These are phyloP conservation scores for Ustilago bromivora DNA, from an alignment of 1,284 basidiomycete genomes.

Conservation along the genomic window DNA sequence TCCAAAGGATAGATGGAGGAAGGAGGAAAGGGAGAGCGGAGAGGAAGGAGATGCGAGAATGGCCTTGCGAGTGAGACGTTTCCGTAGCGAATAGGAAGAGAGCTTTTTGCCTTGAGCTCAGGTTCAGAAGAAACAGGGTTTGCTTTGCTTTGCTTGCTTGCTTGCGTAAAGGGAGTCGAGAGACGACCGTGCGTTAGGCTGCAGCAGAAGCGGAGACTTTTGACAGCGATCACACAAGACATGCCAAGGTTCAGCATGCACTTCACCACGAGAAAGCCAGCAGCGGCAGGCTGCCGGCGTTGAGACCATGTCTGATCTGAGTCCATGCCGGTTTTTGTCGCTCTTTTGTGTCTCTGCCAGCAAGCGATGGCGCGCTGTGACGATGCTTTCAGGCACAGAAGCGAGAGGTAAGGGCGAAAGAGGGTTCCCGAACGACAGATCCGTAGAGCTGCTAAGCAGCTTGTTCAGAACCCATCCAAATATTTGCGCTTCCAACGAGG, in stretches of 20 bases:
- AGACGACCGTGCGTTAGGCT: conserved; percentile 9
- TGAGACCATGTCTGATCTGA: background rate
- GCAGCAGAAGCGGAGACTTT: conserved; percentile 3
- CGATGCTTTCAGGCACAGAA: background rate
- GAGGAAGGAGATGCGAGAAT: background rate
- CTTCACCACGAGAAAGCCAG: background rate
- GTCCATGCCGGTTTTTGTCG: conserved; percentile 1
- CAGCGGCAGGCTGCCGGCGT: background rate
- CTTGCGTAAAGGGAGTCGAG: background rate
- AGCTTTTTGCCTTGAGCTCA: background rate
- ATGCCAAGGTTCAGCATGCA: background rate
- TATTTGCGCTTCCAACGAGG: background rate
- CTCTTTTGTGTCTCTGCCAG: background rate
- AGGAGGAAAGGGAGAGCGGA: conserved; percentile 1
- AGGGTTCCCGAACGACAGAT: background rate
- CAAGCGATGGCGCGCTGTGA: background rate
- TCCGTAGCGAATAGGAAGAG: background rate
- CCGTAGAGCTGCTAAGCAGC: background rate
- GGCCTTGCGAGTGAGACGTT: background rate
- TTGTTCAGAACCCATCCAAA: background rate
- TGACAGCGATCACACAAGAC: conserved; percentile 18
- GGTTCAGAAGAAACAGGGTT: conserved; percentile 3
- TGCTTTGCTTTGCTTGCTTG: background rate
- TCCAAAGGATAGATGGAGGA: conserved; percentile 10
- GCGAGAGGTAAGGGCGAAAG: background rate